Percentiles rank a stretch among this genome's conserved stretches.
These are phyloP conservation scores for Candida yuanshanica DNA, from an alignment of 805 yeast species.

Conservation along the genomic window DNA sequence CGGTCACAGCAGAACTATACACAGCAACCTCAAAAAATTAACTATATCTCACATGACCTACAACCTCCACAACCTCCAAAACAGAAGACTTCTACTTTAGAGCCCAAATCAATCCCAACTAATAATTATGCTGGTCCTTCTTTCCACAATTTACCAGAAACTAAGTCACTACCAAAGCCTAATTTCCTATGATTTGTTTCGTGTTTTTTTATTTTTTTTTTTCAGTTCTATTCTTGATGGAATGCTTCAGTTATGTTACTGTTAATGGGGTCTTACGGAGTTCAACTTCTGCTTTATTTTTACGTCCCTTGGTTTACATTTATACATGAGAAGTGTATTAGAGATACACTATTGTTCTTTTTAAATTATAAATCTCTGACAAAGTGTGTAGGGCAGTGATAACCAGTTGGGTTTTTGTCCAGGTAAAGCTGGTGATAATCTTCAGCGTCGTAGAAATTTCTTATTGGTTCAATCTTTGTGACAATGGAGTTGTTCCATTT, in stretches of 20 bases:
- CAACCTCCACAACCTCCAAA: not conserved
- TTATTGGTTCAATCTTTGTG: constrained; percentile 64
- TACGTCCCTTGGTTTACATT: not conserved
- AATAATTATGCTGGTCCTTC: constrained; percentile 10
- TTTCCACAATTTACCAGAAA: constrained; percentile 9
- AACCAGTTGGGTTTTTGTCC: constrained; percentile 75
- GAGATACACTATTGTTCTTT: not conserved
- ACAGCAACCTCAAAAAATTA: not conserved
- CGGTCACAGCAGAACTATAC: not conserved
- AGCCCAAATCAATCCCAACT: not conserved
- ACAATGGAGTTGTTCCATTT: constrained; percentile 65
- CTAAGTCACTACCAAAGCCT: constrained; percentile 14
- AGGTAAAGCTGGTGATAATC: constrained; percentile 86
- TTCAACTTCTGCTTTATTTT: not conserved
- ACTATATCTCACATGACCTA: too few relatives aligned
- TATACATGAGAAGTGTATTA: not conserved
- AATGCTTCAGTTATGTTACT: not conserved
- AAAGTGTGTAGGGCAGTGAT: constrained; percentile 87
- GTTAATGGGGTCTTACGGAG: not conserved
- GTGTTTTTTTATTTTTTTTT: not conserved
- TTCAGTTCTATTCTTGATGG: not conserved
- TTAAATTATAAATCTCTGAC: constrained; percentile 42
- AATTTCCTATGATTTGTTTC: constrained; percentile 8
- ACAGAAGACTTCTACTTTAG: not conserved
- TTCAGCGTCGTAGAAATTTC: constrained; percentile 87